These are phyloP conservation scores for Corynespora cassiicola DNA, from an alignment of 2,329 filamentous ascomycete species.

Conservation along the genomic window DNA sequence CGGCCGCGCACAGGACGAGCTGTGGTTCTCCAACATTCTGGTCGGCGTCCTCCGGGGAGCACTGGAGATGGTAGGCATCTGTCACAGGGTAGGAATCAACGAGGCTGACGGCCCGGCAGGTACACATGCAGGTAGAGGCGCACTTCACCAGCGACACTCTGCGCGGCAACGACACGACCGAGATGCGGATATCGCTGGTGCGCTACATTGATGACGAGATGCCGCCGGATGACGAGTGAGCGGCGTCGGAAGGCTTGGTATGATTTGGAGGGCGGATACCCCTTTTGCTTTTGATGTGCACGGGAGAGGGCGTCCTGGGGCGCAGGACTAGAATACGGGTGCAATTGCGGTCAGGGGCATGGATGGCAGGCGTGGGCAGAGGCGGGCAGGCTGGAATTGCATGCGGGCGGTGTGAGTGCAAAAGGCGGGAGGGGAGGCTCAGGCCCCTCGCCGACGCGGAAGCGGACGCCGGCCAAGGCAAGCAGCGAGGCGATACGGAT, in stretches of 20 bases:
- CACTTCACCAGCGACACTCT: slow-evolving; percentile 95
- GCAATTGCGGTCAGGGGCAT: too few species aligned
- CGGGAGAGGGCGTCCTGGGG: slow-evolving; percentile 11
- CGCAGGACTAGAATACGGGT: slow-evolving; percentile 3
- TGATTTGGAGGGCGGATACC: slow-evolving; percentile 9
- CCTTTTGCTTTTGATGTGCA: slow-evolving; percentile 8
- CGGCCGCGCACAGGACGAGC: slow-evolving; percentile 90
- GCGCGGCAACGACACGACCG: slow-evolving; percentile 92
- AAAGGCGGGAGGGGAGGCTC: too few species aligned
- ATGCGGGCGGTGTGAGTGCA: neutral
- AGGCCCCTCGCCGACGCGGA: too few species aligned
- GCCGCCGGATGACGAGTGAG: slow-evolving; percentile 91
- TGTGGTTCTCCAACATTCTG: slow-evolving; percentile 98
- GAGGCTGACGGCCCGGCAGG: slow-evolving; percentile 49
- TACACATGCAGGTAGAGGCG: slow-evolving; percentile 97
- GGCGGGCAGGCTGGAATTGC: neutral
- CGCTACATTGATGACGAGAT: slow-evolving; percentile 98
- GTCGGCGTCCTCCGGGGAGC: slow-evolving; percentile 91
- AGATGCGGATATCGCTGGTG: slow-evolving; percentile 92
- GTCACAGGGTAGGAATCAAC: neutral
- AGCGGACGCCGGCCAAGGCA: too few species aligned
- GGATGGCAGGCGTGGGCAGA: too few species aligned
- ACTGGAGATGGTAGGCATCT: slow-evolving; percentile 81
- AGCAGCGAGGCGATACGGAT: too few species aligned
- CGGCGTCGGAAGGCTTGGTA: neutral